phyloP scores from a whole-genome alignment of 345 rosid species.

The Eucalyptus marginata region DNA sequence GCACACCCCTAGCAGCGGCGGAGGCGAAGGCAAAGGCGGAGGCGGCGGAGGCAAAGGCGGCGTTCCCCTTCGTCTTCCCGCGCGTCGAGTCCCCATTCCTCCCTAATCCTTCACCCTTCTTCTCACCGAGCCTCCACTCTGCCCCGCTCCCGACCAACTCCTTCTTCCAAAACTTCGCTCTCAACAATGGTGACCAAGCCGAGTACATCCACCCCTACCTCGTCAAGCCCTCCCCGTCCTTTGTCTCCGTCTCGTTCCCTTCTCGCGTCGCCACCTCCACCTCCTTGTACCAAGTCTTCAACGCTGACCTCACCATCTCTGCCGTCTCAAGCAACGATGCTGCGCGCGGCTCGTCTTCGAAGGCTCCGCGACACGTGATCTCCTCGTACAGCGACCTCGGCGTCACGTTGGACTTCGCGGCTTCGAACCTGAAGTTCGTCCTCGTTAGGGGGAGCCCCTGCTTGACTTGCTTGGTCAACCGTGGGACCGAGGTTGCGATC shows the following conservation, averaged over 20 bases:
- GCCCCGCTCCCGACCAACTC: slow-evolving; percentile 73
- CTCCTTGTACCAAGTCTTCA: slow-evolving; percentile 52
- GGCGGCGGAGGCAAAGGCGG: too few species aligned
- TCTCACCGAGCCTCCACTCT: slow-evolving; percentile 52
- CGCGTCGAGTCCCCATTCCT: slow-evolving; percentile 29
- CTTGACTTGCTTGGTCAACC: slow-evolving; percentile 47
- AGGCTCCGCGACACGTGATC: slow-evolving; percentile 20
- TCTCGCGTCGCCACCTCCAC: slow-evolving; percentile 42
- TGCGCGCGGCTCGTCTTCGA: neutral
- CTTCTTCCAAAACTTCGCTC: slow-evolving; percentile 86
- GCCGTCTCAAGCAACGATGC: slow-evolving; percentile 15
- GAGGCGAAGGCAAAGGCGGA: accelerated
- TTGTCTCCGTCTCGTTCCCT: slow-evolving; percentile 69
- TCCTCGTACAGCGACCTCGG: slow-evolving; percentile 62
- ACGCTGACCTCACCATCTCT: slow-evolving; percentile 55
- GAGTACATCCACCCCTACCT: slow-evolving; percentile 94
- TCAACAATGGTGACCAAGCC: slow-evolving; percentile 66
- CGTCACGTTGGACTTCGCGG: slow-evolving; percentile 62
- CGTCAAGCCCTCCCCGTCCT: slow-evolving; percentile 43
- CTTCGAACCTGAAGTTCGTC: slow-evolving; percentile 55
- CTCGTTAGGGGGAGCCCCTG: slow-evolving; percentile 83
- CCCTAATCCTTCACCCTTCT: slow-evolving; percentile 76
- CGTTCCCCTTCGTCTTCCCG: slow-evolving; percentile 54
- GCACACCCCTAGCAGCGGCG: too few species aligned
- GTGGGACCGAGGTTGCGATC: slow-evolving; percentile 29